Base-by-base conservation (phyloP, 2,329 filamentous ascomycete species). In the Lecanicillium sp. region DNA sequence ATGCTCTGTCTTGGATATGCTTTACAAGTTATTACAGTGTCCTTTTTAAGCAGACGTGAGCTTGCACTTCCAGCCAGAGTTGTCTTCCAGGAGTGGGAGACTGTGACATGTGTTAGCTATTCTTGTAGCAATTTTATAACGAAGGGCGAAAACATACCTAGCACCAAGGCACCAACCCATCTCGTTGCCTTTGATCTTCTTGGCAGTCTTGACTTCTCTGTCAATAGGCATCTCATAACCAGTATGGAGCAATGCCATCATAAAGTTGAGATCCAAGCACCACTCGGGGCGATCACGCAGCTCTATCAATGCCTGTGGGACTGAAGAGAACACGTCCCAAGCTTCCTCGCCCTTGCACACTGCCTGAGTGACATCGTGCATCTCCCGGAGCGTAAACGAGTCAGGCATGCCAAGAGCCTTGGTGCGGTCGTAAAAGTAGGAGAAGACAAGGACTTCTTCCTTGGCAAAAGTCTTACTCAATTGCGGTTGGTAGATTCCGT, bases 181-280 rank as follows among this genome's bases (percentile, higher is more conserved):
- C 68, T 98, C 94, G 60, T 95, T 95, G 41, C 80, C 81, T 68
- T 94, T 90, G 57, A 98, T 94, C 74, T 95, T 95, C 83, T 98
- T 98, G 43, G 90, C 92, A 57, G 95, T 94, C 72, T 85, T 90
- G 48, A 98, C 88, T 63, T 98, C 92, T 29, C 94, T 77, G 50
- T 95, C 86, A 52, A 96, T 81, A 4, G 90, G 90, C 87, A 98
- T 95, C 50, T 96, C 92, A 55, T 98, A 98, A 3, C 92, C 92
- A 5, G 87, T 94, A 63, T 96, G 89, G 39, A 96, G 68, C 41
- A 98, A 70, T 18, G 85, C 85, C 52, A 94, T 67, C 87, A 95
- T 95, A 57, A 96, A 98, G 68, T 86, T 98, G 51, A 98, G 68
- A 62, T 98, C 92, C 52, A 98, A 67, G 64, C 92, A 98, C 62